phyloP scores from a whole-genome alignment of 768 basidiomycete species.

The Phallus indusiatus region DNA sequence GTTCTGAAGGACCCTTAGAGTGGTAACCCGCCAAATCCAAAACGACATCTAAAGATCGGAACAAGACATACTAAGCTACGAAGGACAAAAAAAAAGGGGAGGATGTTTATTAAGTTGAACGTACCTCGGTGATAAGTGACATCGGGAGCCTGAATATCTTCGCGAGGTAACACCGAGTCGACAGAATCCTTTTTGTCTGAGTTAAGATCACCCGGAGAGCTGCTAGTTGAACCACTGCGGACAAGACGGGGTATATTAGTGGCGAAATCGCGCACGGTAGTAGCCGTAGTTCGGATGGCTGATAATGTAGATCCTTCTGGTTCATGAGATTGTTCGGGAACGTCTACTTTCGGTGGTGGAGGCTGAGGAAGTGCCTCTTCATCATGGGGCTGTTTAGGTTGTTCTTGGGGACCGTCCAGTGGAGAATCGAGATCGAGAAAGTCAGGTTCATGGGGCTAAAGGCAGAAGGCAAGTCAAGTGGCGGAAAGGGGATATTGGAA shows the following conservation, averaged over 20 bases:
- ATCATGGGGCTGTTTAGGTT: not conserved
- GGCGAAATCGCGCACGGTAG: not conserved
- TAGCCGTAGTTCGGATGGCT: not conserved
- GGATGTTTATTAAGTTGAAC: conserved; percentile 10
- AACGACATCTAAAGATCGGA: conserved; percentile 46
- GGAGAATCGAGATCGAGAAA: conserved; percentile 74
- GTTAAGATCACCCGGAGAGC: not conserved
- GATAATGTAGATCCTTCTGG: too few species aligned
- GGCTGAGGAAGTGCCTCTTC: too few species aligned
- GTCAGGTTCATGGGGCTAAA: conserved; percentile 53
- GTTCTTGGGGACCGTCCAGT: not conserved
- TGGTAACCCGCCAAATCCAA: conserved; percentile 83
- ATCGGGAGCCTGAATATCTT: conserved; percentile 39
- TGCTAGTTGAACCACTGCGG: not conserved
- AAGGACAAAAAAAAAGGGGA: conserved; percentile 19
- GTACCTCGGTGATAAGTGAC: conserved; percentile 55
- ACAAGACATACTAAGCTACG: too few species aligned
- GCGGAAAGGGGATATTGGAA: too few species aligned
- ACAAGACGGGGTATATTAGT: not conserved
- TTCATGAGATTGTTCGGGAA: not conserved
- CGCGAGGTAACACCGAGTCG: conserved; percentile 42
- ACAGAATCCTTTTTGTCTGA: conserved; percentile 21
- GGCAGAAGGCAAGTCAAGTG: not conserved
- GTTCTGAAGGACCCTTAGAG: conserved; percentile 28
- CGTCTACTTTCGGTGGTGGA: not conserved